Evolutionary conservation across 176 grass and related monocot genomes (phyloP), one percentile per base, ranked within the genome.

Genomic region (Oryza coarctata): DNA sequence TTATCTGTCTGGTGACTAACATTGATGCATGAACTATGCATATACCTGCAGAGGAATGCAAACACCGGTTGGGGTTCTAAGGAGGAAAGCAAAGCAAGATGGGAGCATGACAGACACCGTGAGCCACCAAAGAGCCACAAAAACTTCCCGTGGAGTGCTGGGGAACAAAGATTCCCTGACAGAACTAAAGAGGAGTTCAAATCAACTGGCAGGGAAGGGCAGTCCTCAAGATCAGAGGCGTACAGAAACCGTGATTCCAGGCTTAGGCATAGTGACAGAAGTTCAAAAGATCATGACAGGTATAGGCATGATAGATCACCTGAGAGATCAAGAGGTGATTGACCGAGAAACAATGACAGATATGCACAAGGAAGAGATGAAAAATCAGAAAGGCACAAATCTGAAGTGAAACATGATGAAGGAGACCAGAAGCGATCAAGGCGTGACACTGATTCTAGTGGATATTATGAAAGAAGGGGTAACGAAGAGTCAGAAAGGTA

Each of bases 51-150:
- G 89, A 92, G 75, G 87, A 85, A 87, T 69, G 78, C 87, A 45
- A 89, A 94, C 71, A 80, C 89, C 13, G 85, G 82, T 72, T 89
- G 87, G 85, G 89, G 85, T 80, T 86, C 85, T 30, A 85, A 87
- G 80, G 93, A 94, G 65, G 87, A 92, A 27, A 84, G 73, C 5
- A 78, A 76, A 13, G 60, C 82, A 83, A 85, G 18, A 70, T 89
- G 85, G 85, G 79, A 89, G 47, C 74, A 94, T 47, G 87, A 92
- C 60, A 92, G 45, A 55, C 80, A 92, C 58, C 70, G 7, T 47
- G 68, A 65, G 57, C 87, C 75, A 76, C 87, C 82, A 47, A 89
- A 86, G 70, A 87, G 75, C 22, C 76, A 77, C 61, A 87, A 44
- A 70, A 84, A 63, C 10, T 74, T 74, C 36, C 58, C 69, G 0